Percentiles rank a stretch among this genome's conserved stretches.
phyloP scores from a whole-genome alignment of 306 rosid genomes.

The Cucurbita moschata region DNA sequence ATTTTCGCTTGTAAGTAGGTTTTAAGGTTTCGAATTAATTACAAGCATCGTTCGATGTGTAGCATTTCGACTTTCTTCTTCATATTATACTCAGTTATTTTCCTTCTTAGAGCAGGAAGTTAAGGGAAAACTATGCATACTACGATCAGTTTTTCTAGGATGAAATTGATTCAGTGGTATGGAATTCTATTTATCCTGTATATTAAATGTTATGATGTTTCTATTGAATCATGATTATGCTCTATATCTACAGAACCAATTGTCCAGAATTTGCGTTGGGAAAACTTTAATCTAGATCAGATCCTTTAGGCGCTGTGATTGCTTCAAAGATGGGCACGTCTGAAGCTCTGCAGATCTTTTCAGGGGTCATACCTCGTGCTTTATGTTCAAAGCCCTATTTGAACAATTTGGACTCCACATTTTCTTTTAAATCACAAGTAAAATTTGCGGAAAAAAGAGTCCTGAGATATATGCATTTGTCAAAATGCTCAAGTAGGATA shows the following conservation, averaged over 20 bases:
- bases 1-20: neutral
- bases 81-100: neutral
- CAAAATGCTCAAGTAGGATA: constrained; percentile 17
- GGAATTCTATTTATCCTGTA: neutral
- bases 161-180: neutral
- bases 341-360: constrained; percentile 34
- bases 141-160: neutral
- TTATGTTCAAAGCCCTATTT: constrained; percentile 14
- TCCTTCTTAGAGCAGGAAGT: neutral
- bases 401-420: constrained; percentile 14
- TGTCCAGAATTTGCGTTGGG: neutral
- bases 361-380: constrained; percentile 27
- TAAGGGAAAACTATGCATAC: neutral
- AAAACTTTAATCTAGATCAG: neutral
- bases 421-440: constrained; percentile 6
- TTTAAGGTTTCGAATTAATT: neutral
- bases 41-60: neutral
- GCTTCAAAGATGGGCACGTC: constrained; percentile 25
- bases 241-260: neutral
- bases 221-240: neutral
- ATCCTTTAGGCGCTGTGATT: constrained; percentile 1
- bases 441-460: constrained; percentile 29
- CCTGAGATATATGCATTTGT: constrained; percentile 15
- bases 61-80: neutral
- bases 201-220: neutral